Evolutionary conservation across 2,329 filamentous ascomycete species (phyloP).

Genomic region (Pyrenochaeta sp.): DNA sequence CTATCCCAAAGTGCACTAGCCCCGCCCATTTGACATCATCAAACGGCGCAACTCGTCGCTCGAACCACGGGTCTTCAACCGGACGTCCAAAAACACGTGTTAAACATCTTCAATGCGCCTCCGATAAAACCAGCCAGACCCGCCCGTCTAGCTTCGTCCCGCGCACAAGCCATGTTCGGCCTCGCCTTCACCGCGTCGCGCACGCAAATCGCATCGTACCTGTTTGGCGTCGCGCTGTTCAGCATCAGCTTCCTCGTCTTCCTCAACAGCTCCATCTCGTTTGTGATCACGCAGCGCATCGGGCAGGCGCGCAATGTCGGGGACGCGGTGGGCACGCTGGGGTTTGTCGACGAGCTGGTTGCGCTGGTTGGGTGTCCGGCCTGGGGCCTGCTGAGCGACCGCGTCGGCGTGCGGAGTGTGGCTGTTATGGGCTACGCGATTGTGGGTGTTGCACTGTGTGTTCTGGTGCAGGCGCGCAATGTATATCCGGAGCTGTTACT

Average conservation of each 20-base stretch:
- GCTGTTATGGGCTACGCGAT: constrained; percentile 79
- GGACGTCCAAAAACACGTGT: too few species aligned
- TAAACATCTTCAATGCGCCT: constrained; percentile 19
- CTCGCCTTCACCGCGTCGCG: constrained; percentile 63
- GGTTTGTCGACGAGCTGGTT: constrained; percentile 84
- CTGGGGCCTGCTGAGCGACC: constrained; percentile 81
- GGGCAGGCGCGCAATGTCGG: constrained; percentile 76
- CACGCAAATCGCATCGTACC: constrained; percentile 71
- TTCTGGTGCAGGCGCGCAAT: constrained; percentile 85
- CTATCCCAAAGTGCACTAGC: too few species aligned
- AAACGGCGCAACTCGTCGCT: too few species aligned
- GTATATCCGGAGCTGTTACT: constrained; percentile 89
- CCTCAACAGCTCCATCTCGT: constrained; percentile 83
- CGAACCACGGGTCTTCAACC: too few species aligned
- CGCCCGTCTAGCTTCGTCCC: too few species aligned
- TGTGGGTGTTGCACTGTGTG: constrained; percentile 76
- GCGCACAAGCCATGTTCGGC: constrained; percentile 43
- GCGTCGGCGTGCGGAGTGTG: constrained; percentile 72
- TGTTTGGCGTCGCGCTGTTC: constrained; percentile 83
- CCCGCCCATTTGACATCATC: constrained; percentile 1
- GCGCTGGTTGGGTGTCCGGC: constrained; percentile 80
- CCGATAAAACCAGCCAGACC: constrained; percentile 19
- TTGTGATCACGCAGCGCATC: constrained; percentile 84
- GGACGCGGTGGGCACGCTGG: constrained; percentile 82
- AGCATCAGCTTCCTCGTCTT: constrained; percentile 91